Evolutionary conservation across 2,329 filamentous ascomycete species (phyloP).

Genomic region (Colletotrichum noveboracense): DNA sequence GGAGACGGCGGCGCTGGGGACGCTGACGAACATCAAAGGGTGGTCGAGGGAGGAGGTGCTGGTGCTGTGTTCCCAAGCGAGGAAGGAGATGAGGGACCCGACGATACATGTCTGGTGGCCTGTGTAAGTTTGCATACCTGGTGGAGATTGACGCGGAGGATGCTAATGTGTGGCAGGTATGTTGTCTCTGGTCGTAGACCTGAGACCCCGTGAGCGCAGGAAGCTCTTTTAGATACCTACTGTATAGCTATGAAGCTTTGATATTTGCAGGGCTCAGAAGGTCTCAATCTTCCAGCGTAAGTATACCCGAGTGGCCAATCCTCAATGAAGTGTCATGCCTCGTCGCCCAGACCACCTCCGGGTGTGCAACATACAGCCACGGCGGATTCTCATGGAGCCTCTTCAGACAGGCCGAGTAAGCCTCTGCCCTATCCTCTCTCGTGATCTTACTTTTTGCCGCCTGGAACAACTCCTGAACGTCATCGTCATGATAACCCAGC

Average conservation of each 20-base stretch:
- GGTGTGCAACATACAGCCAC: neutral
- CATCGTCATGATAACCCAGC: neutral
- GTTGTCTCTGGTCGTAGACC: slow-evolving; percentile 8
- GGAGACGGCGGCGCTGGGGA: slow-evolving; percentile 39
- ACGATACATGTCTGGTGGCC: slow-evolving; percentile 31
- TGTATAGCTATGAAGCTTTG: rapidly evolving
- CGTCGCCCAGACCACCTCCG: neutral
- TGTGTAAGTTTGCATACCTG: slow-evolving; percentile 6
- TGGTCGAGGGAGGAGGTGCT: slow-evolving; percentile 37
- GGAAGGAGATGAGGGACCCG: slow-evolving; percentile 27
- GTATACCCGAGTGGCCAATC: neutral
- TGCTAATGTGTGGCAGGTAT: neutral
- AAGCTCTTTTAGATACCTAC: neutral
- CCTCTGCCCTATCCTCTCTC: neutral
- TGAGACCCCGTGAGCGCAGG: neutral
- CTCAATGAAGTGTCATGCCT: neutral
- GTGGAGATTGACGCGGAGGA: neutral
- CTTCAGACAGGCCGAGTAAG: neutral
- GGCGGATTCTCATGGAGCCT: neutral
- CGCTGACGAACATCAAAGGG: slow-evolving; percentile 40
- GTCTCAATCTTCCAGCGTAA: neutral
- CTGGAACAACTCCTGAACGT: neutral
- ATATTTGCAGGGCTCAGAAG: rapidly evolving
- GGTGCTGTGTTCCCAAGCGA: slow-evolving; percentile 26
- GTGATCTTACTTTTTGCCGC: neutral